Evolutionary conservation across 805 yeast genomes (phyloP).

Genomic region (Metschnikowia cerradonensis): DNA sequence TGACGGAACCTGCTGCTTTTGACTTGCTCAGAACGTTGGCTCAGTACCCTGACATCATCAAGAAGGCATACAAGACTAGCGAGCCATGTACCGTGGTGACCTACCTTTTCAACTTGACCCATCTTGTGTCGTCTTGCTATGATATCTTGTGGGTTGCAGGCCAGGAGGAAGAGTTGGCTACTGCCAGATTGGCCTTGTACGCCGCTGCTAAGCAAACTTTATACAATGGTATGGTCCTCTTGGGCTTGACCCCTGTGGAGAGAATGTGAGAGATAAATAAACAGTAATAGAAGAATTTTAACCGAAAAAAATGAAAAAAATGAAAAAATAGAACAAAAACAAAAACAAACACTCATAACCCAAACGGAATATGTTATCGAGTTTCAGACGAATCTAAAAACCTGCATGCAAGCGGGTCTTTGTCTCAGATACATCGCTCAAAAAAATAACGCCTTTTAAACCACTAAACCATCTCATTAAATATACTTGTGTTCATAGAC

Average conservation of each 20-base stretch:
- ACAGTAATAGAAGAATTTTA: background rate
- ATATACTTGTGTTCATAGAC: background rate
- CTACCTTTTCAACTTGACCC: slow-evolving; percentile 86
- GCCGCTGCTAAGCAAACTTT: slow-evolving; percentile 86
- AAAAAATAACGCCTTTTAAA: background rate
- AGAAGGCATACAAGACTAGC: slow-evolving; percentile 74
- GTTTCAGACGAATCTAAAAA: background rate
- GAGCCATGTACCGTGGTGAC: slow-evolving; percentile 96
- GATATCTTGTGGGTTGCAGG: slow-evolving; percentile 96
- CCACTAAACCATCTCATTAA: background rate
- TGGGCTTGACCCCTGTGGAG: slow-evolving; percentile 97
- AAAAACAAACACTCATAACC: background rate
- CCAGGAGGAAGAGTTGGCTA: slow-evolving; percentile 79
- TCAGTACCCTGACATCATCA: slow-evolving; percentile 86
- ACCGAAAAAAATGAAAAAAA: too few relatives aligned
- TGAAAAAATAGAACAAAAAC: background rate
- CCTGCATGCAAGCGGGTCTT: background rate
- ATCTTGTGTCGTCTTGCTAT: slow-evolving; percentile 93
- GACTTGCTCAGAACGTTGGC: slow-evolving; percentile 72
- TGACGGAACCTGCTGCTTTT: slow-evolving; percentile 68
- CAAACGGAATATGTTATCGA: background rate
- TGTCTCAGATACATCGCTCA: slow-evolving; percentile 4
- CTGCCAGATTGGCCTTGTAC: slow-evolving; percentile 89
- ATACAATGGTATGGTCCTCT: slow-evolving; percentile 80
- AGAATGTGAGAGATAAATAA: slow-evolving; percentile 64